Conservation (phyloP, 768 basidiomycete species). For the Mycena rebaudengoi region DNA sequence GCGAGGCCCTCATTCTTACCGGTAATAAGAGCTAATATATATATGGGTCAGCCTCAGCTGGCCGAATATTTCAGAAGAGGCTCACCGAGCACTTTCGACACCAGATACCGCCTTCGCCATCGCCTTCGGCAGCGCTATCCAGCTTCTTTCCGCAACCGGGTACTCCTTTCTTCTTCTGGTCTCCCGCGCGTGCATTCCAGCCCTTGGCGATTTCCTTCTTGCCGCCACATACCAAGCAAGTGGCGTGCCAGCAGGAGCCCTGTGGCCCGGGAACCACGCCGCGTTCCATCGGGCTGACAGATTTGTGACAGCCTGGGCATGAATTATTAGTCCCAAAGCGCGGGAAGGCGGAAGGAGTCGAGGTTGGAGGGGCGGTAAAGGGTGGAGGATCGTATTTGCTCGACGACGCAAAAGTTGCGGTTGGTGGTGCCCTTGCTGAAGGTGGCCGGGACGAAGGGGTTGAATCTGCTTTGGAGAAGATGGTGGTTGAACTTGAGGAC, state of each 20-base stretch:
- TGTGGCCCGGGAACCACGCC: constrained; percentile 89
- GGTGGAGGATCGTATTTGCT: constrained; percentile 47
- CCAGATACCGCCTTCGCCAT: constrained; percentile 76
- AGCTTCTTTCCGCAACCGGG: constrained; percentile 86
- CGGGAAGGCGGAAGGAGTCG: constrained; percentile 47
- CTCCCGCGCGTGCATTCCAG: constrained; percentile 45
- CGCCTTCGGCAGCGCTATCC: constrained; percentile 83
- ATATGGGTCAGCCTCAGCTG: background rate
- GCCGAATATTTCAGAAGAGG: constrained; percentile 7
- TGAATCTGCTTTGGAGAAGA: constrained; percentile 19
- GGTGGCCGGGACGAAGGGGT: background rate
- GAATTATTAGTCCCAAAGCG: constrained; percentile 67
- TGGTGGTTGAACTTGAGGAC: constrained; percentile 1
- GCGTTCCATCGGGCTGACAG: constrained; percentile 84
- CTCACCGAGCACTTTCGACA: constrained; percentile 86
- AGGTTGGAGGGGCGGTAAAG: constrained; percentile 44
- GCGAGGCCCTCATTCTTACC: constrained; percentile 45
- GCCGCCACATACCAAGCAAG: constrained; percentile 85
- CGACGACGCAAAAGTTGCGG: constrained; percentile 4
- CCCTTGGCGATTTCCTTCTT: constrained; percentile 56
- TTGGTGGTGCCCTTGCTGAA: constrained; percentile 1
- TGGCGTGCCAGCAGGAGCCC: constrained; percentile 80
- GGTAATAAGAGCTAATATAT: constrained; percentile 17
- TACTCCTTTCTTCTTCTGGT: constrained; percentile 60
- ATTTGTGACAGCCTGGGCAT: constrained; percentile 79